Evolutionary conservation across 202 grass and related monocot species (phyloP).

Genomic region (Saccharum hybrid): DNA sequence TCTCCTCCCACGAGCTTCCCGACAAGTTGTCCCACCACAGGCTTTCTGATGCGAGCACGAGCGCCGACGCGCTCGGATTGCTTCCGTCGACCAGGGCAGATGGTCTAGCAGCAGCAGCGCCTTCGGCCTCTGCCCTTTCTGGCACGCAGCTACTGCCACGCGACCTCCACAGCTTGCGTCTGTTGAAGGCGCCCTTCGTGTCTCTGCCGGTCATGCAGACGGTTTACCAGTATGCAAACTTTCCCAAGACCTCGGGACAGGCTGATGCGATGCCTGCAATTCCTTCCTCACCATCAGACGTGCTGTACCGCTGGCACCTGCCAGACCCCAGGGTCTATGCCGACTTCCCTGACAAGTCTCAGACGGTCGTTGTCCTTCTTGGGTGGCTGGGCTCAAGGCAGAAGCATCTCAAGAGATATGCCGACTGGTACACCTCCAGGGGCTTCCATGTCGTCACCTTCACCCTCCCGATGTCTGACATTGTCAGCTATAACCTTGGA

Average conservation of each 20-base stretch:
- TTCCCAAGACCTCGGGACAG: conserved; percentile 34
- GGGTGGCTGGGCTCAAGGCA: conserved; percentile 97
- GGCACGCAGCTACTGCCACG: conserved; percentile 34
- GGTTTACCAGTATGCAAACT: conserved; percentile 72
- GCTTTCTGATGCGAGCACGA: conserved; percentile 9
- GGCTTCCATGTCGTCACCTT: conserved; percentile 90
- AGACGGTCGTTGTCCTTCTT: conserved; percentile 77
- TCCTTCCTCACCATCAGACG: conserved; percentile 61
- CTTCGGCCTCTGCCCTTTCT: conserved; percentile 29
- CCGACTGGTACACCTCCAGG: conserved; percentile 86
- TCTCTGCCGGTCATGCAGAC: conserved; percentile 63
- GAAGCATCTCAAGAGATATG: conserved; percentile 89
- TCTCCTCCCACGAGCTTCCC: conserved; percentile 67
- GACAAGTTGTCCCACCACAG: conserved; percentile 54
- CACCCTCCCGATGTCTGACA: conserved; percentile 85
- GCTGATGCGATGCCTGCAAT: conserved; percentile 14
- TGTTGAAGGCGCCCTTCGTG: conserved; percentile 25
- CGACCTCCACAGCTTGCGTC: conserved; percentile 21
- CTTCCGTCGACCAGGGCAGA: conserved; percentile 3
- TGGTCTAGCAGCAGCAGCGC: not conserved
- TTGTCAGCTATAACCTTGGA: conserved; percentile 73
- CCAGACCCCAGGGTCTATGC: conserved; percentile 54
- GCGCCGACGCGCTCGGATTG: not conserved
- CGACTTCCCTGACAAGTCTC: conserved; percentile 45
- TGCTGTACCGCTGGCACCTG: conserved; percentile 85